phyloP scores from a whole-genome alignment of 1,284 basidiomycete species.

The Trametes sp. region DNA sequence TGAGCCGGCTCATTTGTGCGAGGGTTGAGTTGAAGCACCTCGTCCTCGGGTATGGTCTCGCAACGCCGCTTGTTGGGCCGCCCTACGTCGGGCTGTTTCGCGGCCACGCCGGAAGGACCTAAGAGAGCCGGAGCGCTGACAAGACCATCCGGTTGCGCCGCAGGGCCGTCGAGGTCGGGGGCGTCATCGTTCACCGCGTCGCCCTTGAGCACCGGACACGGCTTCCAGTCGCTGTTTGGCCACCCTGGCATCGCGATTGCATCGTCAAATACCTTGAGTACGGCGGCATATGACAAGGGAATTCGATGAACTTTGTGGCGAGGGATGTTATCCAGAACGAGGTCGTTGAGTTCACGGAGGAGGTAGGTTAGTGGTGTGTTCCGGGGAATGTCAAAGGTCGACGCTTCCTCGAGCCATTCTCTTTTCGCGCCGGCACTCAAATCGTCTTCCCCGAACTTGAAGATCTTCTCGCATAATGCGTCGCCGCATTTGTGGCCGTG shows the following conservation, averaged over 20 bases:
- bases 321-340: neutral
- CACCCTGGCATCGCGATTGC: slow-evolving; percentile 8
- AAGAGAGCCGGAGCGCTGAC: too few relatives aligned
- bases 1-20: too few relatives aligned
- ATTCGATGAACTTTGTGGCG: too few relatives aligned
- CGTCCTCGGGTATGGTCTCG: too few relatives aligned
- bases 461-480: neutral
- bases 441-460: neutral
- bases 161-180: too few relatives aligned
- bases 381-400: neutral
- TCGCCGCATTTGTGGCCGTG: neutral
- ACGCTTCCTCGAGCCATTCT: neutral
- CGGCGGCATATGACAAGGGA: neutral
- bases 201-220: slow-evolving; percentile 4
- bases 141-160: too few relatives aligned
- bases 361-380: slow-evolving; percentile 17
- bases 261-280: slow-evolving; percentile 11
- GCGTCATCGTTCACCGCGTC: too few relatives aligned
- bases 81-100: too few relatives aligned
- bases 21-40: too few relatives aligned
- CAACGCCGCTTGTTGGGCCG: too few relatives aligned
- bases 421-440: neutral
- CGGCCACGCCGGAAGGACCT: too few relatives aligned
- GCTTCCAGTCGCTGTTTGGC: slow-evolving; percentile 10
- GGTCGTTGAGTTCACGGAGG: neutral